Percentiles rank a stretch among this genome's conserved stretches.
Evolutionary conservation across 2,329 filamentous ascomycete species (phyloP).

Genomic region (Gnomoniopsis sp.): DNA sequence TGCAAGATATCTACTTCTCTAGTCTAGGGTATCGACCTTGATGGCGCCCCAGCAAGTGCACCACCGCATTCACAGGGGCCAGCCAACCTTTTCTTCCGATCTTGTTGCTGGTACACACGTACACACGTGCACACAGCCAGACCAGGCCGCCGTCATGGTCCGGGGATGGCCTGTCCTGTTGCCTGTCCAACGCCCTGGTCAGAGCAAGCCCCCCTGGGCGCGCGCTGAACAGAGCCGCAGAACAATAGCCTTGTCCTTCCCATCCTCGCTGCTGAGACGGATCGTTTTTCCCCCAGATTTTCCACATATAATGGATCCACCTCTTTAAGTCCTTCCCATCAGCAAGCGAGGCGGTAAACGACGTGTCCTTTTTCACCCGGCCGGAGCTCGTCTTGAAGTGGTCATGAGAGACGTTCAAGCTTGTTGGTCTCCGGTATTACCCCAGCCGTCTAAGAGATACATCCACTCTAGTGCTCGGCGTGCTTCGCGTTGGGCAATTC

Average conservation of each 20-base stretch:
- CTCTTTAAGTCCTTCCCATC: conserved; percentile 19
- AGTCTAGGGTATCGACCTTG: not conserved
- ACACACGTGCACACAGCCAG: not conserved
- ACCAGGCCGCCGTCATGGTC: conserved; percentile 5
- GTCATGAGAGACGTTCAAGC: not conserved
- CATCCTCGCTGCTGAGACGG: conserved; percentile 16
- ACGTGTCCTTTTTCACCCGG: conserved; percentile 1
- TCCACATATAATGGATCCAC: conserved; percentile 3
- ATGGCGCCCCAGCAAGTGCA: not conserved
- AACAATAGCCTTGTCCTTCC: conserved; percentile 11
- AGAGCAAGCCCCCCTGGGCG: not conserved
- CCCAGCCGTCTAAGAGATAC: not conserved
- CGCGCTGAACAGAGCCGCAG: conserved; percentile 9
- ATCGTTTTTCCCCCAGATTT: conserved; percentile 14
- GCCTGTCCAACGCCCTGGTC: conserved; percentile 4
- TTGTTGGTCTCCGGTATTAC: not conserved
- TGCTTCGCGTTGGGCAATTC: conserved; percentile 70
- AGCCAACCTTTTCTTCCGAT: conserved; percentile 1
- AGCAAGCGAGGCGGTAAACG: conserved; percentile 16
- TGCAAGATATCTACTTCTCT: not conserved
- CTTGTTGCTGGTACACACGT: not conserved
- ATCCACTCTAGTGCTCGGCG: conserved; percentile 28
- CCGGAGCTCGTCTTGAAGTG: not conserved
- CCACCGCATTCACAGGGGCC: not conserved
- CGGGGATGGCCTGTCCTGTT: not conserved